Evolutionary conservation across 1,139 yeast genomes (phyloP).

Genomic region (Candida tetrigidarum): DNA sequence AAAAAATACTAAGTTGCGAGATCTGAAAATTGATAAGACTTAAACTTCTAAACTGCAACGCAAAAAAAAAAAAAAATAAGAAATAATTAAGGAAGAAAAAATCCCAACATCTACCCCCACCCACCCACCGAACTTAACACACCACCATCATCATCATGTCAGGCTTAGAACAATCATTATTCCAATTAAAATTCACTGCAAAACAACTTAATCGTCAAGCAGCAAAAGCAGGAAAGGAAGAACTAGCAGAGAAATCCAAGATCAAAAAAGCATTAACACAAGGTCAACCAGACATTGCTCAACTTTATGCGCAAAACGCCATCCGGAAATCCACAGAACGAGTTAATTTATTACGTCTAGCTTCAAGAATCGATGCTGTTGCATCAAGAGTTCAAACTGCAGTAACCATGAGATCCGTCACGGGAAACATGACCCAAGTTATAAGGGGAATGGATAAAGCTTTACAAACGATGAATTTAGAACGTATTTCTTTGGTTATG

Average conservation of each 20-base stretch:
- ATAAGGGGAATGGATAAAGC: slow-evolving; percentile 98
- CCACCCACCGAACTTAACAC: too few relatives aligned
- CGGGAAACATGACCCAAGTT: slow-evolving; percentile 92
- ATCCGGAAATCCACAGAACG: slow-evolving; percentile 90
- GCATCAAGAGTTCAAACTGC: slow-evolving; percentile 97
- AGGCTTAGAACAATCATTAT: slow-evolving; percentile 51
- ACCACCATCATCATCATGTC: slow-evolving; percentile 40
- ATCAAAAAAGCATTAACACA: slow-evolving; percentile 86
- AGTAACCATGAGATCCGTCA: slow-evolving; percentile 93
- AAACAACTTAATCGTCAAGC: slow-evolving; percentile 93
- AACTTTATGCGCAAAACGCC: slow-evolving; percentile 93
- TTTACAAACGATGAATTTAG: slow-evolving; percentile 93
- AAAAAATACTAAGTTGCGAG: too few relatives aligned
- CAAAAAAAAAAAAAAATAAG: too few relatives aligned
- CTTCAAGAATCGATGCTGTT: slow-evolving; percentile 94
- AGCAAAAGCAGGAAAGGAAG: slow-evolving; percentile 88
- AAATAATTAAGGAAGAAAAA: too few relatives aligned
- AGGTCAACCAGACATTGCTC: slow-evolving; percentile 93
- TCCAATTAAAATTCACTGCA: slow-evolving; percentile 78
- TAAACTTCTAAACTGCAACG: too few relatives aligned
- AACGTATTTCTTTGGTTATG: slow-evolving; percentile 91
- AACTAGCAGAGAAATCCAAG: slow-evolving; percentile 82
- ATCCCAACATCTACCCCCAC: too few relatives aligned
- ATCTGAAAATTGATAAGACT: too few relatives aligned
- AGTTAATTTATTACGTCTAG: slow-evolving; percentile 76